Evolutionary conservation across 192 early-diverging fungal species (phyloP).

Genomic region (Podila epicladia): DNA sequence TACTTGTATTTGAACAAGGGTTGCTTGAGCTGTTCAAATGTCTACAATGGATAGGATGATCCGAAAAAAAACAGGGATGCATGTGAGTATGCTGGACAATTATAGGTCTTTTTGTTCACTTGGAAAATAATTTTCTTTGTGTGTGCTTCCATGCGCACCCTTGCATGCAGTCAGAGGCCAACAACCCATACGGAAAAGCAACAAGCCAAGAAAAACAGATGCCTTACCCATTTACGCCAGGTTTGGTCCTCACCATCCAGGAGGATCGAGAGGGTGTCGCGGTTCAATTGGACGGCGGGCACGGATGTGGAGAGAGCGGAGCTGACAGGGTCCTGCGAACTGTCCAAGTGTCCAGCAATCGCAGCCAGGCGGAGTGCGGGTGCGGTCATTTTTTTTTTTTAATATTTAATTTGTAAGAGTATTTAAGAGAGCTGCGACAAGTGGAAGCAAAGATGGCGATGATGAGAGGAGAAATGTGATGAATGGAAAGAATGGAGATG

Average conservation of each 20-base stretch:
- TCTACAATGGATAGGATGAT: background rate
- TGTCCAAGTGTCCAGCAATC: conserved; percentile 9
- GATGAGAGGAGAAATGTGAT: no score
- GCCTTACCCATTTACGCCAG: conserved; percentile 21
- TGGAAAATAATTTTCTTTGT: background rate
- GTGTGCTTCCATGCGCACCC: background rate
- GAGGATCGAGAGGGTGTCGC: conserved; percentile 10
- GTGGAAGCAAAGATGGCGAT: no score
- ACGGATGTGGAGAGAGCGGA: conserved; percentile 4
- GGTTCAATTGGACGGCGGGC: conserved; percentile 1
- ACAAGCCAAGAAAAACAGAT: background rate
- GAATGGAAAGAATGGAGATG: no score
- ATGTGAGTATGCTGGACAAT: no score
- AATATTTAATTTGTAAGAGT: no score
- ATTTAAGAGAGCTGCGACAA: no score
- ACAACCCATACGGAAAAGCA: background rate
- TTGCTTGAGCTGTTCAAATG: conserved; percentile 15
- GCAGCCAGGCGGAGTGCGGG: conserved; percentile 5
- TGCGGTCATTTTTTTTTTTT: no score
- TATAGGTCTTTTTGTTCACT: no score
- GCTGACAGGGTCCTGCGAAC: conserved; percentile 3
- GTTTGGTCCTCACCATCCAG: conserved; percentile 16
- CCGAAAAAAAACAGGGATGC: background rate
- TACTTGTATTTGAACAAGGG: conserved; percentile 22
- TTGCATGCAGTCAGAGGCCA: background rate